Conservation (phyloP, 257 asterid species). For the Echites panduratus region DNA sequence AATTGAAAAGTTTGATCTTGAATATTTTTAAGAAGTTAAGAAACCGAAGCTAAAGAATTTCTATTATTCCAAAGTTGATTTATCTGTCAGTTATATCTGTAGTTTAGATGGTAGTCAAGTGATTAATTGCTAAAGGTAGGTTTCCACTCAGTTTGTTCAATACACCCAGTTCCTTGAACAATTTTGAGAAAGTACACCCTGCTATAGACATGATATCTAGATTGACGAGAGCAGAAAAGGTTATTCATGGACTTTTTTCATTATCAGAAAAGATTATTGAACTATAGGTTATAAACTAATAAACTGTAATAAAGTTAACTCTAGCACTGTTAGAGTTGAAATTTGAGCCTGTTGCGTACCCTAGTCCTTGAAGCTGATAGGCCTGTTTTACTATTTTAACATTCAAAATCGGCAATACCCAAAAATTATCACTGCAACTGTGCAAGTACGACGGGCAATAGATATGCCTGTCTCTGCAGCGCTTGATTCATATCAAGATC, state of each 20-base stretch:
- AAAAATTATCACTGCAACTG: no score
- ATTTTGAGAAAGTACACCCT: background rate
- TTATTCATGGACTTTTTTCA: background rate
- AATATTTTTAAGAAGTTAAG: background rate
- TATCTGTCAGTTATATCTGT: background rate
- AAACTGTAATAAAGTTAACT: background rate
- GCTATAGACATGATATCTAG: background rate
- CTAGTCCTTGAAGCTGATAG: background rate
- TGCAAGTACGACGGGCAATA: background rate
- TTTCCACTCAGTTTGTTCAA: background rate
- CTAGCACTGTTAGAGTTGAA: background rate
- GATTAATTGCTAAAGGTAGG: background rate
- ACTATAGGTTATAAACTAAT: background rate
- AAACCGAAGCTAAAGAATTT: background rate
- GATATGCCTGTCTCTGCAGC: background rate
- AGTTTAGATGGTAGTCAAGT: no score
- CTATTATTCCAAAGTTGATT: background rate
- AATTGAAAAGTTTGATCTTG: background rate
- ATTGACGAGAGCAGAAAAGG: background rate
- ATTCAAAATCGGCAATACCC: background rate
- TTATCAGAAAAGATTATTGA: background rate
- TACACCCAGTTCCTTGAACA: background rate
- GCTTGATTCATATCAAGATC: slow-evolving; percentile 3
- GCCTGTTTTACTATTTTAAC: background rate
- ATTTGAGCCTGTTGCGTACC: background rate